These are phyloP conservation scores for Porphyrellus cyaneotinctus DNA, from an alignment of 768 basidiomycete species.

Conservation along the genomic window DNA sequence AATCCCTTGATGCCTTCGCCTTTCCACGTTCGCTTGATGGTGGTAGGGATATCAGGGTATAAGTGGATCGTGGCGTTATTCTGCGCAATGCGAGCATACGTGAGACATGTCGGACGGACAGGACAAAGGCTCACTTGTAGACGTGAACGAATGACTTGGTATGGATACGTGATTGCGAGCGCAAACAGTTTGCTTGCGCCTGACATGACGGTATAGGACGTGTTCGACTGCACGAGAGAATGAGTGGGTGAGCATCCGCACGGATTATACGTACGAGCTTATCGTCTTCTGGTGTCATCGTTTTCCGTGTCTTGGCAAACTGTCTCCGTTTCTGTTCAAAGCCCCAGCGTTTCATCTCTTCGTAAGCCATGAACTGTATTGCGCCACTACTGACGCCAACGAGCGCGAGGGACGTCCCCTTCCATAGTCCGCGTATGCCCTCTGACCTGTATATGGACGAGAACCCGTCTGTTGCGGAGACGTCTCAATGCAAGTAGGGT, in stretches of 20 bases:
- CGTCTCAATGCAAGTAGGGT: neutral
- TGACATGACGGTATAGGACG: conserved; percentile 88
- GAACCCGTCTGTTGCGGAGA: conserved; percentile 55
- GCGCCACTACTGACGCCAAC: conserved; percentile 94
- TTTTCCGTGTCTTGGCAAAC: conserved; percentile 54
- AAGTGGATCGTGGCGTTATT: conserved; percentile 60
- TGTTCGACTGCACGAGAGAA: conserved; percentile 63
- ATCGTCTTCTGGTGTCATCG: conserved; percentile 71
- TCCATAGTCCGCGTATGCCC: conserved; percentile 76
- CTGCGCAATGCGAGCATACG: conserved; percentile 32
- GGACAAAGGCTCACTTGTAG: conserved; percentile 59
- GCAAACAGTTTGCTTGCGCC: conserved; percentile 86
- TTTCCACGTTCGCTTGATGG: conserved; percentile 74
- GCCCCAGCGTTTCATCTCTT: conserved; percentile 90
- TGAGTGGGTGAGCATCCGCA: neutral
- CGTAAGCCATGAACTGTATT: conserved; percentile 93
- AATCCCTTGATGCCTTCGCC: conserved; percentile 83
- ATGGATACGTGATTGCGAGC: conserved; percentile 86
- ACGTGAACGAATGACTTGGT: conserved; percentile 93
- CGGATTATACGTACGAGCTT: conserved; percentile 63
- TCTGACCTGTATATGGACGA: conserved; percentile 66
- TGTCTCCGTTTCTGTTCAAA: conserved; percentile 71
- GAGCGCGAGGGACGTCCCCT: conserved; percentile 82
- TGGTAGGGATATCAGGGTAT: conserved; percentile 82
- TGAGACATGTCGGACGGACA: neutral